A percentile compares a stretch with the other conserved stretches of the same genome.
Evolutionary conservation across 352 stramenopile genomes (phyloP).

Genomic region (Phytophthora capsici): DNA sequence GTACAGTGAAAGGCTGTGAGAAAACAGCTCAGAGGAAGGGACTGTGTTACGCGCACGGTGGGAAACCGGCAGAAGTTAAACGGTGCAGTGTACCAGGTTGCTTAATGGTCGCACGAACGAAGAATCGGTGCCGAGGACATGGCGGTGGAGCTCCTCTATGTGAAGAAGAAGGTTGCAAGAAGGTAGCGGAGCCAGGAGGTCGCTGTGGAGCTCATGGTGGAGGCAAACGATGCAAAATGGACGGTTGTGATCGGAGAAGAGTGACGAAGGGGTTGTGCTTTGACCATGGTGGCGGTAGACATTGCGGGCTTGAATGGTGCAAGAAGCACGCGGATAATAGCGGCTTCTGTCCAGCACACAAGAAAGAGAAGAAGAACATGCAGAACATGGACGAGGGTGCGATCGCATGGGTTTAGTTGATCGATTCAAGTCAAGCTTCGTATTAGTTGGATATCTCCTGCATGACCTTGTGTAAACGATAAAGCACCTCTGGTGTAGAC

Average conservation of each 20-base stretch:
- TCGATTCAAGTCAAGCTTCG: too few relatives aligned
- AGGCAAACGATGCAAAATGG: slow-evolving; percentile 22
- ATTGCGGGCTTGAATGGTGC: slow-evolving; percentile 24
- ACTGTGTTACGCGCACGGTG: slow-evolving; percentile 33
- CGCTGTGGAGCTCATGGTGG: slow-evolving; percentile 26
- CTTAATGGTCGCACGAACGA: slow-evolving; percentile 26
- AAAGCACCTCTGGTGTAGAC: slow-evolving; percentile 26
- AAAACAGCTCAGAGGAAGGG: slow-evolving; percentile 21
- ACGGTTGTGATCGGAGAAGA: slow-evolving; percentile 26
- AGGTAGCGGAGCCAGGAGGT: slow-evolving; percentile 27
- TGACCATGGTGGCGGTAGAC: slow-evolving; percentile 20
- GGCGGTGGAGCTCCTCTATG: slow-evolving; percentile 23
- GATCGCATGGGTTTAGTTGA: too few relatives aligned
- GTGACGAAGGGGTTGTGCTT: slow-evolving; percentile 17
- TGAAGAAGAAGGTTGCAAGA: slow-evolving; percentile 23
- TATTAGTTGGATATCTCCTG: not conserved
- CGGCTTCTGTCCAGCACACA: slow-evolving; percentile 19
- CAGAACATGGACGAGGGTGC: not conserved
- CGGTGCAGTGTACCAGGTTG: slow-evolving; percentile 23
- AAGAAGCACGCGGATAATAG: slow-evolving; percentile 9
- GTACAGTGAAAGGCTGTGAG: slow-evolving; percentile 25
- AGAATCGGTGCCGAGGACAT: slow-evolving; percentile 24
- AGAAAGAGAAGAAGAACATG: slow-evolving; percentile 15
- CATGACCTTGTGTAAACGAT: slow-evolving; percentile 14
- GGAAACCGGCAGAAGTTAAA: slow-evolving; percentile 25